Base-by-base conservation (phyloP, 352 stramenopile species). In the Phytophthora ohioensis region DNA sequence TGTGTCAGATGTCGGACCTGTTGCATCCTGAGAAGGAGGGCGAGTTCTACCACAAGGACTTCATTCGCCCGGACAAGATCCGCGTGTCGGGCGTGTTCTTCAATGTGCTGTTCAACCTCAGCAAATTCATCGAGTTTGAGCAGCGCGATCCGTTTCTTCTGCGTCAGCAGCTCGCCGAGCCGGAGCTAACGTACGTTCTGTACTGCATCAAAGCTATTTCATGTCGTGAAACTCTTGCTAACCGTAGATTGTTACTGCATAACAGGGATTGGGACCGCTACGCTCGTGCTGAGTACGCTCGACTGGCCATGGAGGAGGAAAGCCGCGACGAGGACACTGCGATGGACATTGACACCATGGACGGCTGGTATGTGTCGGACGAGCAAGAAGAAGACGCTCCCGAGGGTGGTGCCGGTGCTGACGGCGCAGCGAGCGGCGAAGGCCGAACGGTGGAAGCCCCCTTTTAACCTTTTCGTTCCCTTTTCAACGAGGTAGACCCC, bases 121-220 rank as follows among this genome's bases (percentile, higher is more conserved):
- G 98, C 92, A 99, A 99, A 77, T 99, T 99, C 62, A 97, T 99
- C 47, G 90, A 97, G 61, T 99, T 99, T 79, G 98, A 99, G 82
- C 93, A 98, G 75, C 87, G 97, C 21, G 98, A 99, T 80, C 97
- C 98, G 15, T 99, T 99, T 79, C 81, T 98, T 39, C 87, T 99
- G 71, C 92, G 97, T 43, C 96, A 99, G 73, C 89, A 96, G 63
- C 75, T 97, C n/a, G 86, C 88, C 2, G 87, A 96, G 68, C 89
- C 89, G 13, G 89, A 96, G 71, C 81, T 96, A 27, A 96, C 87
- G 87, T 95, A 80, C 53, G 84, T 87, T 31, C 9, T 34, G 31
- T n/a, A 30, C 11, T 45, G 8, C 55, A 46, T 38, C 31, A 42
- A 49, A 12, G 30, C 1, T 27, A 13, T 17, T 32, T 17, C 1